Conservation (phyloP, 169 alveolate species). For the Eimeria maxima region DNA sequence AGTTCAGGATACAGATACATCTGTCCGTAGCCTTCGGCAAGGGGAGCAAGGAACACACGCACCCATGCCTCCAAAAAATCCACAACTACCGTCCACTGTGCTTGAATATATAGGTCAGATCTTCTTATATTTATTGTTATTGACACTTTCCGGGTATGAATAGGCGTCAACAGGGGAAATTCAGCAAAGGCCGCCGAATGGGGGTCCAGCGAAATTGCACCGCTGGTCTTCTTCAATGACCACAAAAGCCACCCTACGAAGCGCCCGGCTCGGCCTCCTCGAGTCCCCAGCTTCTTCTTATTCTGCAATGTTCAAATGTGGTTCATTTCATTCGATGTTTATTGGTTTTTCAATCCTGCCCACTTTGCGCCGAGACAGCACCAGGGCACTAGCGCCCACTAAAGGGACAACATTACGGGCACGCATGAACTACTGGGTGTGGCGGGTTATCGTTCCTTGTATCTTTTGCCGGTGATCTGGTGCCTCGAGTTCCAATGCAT, state of each 20-base stretch:
- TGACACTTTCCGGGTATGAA: background rate
- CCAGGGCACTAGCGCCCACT: background rate
- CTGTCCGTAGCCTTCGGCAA: background rate
- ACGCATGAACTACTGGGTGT: background rate
- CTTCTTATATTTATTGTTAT: background rate
- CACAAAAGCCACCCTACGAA: background rate
- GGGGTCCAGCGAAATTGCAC: background rate
- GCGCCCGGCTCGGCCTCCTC: background rate
- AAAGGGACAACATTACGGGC: background rate
- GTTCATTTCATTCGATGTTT: background rate
- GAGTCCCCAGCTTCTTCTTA: background rate
- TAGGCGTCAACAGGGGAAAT: background rate
- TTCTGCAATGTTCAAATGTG: background rate
- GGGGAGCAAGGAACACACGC: background rate
- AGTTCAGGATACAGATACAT: background rate
- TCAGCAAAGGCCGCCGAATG: background rate
- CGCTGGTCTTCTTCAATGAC: conserved; percentile 17
- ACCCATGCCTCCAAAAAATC: background rate
- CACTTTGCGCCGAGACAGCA: background rate
- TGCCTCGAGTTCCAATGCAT: background rate
- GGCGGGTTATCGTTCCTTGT: background rate
- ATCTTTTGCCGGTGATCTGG: background rate
- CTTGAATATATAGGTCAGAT: background rate
- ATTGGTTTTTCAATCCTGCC: background rate
- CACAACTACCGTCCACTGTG: background rate